A percentile compares a stretch with the other conserved stretches of the same genome.
These are phyloP conservation scores for Aspergillus baeticus DNA, from an alignment of 495 filamentous ascomycete species.

Conservation along the genomic window DNA sequence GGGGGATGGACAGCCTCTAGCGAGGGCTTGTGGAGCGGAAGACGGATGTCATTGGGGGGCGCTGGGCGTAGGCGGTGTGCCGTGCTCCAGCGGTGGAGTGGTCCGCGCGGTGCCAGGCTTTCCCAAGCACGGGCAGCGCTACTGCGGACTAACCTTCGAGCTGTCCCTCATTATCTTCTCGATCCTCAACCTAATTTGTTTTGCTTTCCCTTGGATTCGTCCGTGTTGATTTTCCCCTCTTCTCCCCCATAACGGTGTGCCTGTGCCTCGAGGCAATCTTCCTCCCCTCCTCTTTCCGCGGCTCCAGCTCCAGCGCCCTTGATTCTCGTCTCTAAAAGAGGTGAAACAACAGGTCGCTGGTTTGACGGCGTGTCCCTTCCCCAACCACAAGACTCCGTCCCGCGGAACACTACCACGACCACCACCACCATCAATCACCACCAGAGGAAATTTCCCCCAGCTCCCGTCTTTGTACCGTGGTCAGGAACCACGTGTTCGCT, in stretches of 20 bases:
- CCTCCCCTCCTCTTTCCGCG: neutral
- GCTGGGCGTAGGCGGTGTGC: neutral
- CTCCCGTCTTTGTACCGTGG: neutral
- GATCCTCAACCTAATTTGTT: constrained; percentile 2
- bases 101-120: neutral
- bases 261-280: neutral
- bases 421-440: neutral
- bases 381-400: neutral
- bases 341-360: constrained; percentile 1
- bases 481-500: constrained; percentile 13
- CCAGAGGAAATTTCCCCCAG: neutral
- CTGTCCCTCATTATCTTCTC: neutral
- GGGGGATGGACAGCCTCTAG: constrained; percentile 13
- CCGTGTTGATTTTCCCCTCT: neutral
- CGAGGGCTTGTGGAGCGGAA: constrained; percentile 4
- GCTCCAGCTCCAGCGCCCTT: neutral
- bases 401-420: neutral
- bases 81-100: no score
- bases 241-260: neutral
- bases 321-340: neutral
- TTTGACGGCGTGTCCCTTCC: neutral
- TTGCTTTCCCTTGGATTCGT: constrained; percentile 8
- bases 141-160: neutral
- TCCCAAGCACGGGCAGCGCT: neutral
- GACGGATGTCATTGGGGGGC: constrained; percentile 6